Conservation (phyloP, 768 basidiomycete species). For the Rhizopogon vesiculosus region DNA sequence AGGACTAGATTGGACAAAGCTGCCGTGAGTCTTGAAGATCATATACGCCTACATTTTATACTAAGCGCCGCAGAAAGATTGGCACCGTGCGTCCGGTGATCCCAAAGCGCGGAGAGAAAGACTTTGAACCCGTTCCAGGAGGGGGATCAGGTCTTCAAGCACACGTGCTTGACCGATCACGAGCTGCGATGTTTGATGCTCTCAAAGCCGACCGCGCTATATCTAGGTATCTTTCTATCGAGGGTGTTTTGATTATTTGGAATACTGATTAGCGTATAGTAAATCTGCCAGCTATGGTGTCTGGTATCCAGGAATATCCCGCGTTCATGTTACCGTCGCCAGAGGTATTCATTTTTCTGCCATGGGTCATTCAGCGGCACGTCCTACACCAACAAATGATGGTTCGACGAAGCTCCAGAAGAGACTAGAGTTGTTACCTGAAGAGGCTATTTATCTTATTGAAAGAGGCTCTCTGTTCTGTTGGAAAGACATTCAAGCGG, state of each 20-base stretch:
- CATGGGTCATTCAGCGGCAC: conserved; percentile 76
- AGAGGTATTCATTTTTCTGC: conserved; percentile 81
- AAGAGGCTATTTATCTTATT: conserved; percentile 91
- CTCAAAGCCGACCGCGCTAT: conserved; percentile 69
- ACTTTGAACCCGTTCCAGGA: conserved; percentile 77
- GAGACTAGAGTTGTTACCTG: conserved; percentile 83
- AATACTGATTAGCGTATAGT: conserved; percentile 30
- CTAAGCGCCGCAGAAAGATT: conserved; percentile 11
- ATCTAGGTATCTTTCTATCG: conserved; percentile 47
- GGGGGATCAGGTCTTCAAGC: conserved; percentile 73
- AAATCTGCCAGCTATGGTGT: conserved; percentile 77
- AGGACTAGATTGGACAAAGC: conserved; percentile 78
- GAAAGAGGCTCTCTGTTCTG: conserved; percentile 88
- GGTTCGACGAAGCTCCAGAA: conserved; percentile 47
- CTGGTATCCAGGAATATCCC: conserved; percentile 64
- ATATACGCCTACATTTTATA: conserved; percentile 4
- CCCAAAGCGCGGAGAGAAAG: conserved; percentile 96
- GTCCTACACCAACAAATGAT: conserved; percentile 31
- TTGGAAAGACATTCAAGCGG: conserved; percentile 50
- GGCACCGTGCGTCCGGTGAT: conserved; percentile 59
- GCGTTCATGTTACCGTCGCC: conserved; percentile 64
- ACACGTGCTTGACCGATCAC: conserved; percentile 73
- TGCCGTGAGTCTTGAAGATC: conserved; percentile 41
- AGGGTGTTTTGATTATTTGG: background rate
- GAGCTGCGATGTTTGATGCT: conserved; percentile 85